A percentile compares a stretch with the other conserved stretches of the same genome.
phyloP scores from a whole-genome alignment of 1,139 yeast species.

The Sugiyamaella pinicola region DNA sequence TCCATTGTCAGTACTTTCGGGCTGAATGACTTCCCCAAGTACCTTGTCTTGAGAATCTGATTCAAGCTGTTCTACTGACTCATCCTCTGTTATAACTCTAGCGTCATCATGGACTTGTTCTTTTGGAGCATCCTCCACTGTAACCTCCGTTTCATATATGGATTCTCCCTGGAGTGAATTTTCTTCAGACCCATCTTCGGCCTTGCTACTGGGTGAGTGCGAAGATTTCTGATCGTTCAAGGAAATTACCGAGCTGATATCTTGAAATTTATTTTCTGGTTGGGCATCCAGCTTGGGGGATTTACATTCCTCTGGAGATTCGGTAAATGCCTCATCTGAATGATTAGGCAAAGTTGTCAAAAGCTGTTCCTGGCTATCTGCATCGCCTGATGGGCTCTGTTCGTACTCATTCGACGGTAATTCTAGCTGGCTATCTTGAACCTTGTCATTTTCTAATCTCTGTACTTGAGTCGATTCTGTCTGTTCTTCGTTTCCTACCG shows the following conservation, averaged over 20 bases:
- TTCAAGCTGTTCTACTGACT: too few species aligned
- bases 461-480: background rate
- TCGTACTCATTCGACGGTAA: too few species aligned
- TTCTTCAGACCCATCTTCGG: background rate
- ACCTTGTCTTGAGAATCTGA: too few species aligned
- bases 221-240: background rate
- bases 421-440: too few species aligned
- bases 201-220: background rate
- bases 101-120: too few species aligned
- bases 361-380: background rate
- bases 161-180: background rate
- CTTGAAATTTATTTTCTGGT: slow-evolving; percentile 5
- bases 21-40: too few species aligned
- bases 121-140: too few species aligned
- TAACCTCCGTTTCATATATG: background rate
- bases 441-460: background rate
- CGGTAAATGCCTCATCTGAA: too few species aligned
- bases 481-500: background rate
- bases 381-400: background rate
- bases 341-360: too few species aligned
- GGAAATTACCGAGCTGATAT: slow-evolving; percentile 6
- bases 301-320: slow-evolving; percentile 1
- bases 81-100: too few species aligned
- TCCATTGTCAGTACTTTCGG: too few species aligned
- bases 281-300: slow-evolving; percentile 10